phyloP scores from a whole-genome alignment of 2,329 filamentous ascomycete species.

The Exophiala calicioides region DNA sequence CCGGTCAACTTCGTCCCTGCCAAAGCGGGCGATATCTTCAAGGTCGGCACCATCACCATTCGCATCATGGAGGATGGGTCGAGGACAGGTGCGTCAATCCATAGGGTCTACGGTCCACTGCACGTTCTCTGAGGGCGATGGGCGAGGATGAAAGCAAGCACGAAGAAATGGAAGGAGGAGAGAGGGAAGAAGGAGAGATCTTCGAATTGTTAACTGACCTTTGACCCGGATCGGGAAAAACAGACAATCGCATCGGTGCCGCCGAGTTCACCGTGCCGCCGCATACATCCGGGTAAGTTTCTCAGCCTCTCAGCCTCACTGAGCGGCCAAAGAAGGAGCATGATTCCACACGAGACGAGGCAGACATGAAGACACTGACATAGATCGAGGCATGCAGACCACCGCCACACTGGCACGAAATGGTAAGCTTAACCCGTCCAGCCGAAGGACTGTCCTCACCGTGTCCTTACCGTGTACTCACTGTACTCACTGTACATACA shows the following conservation, averaged over 20 bases:
- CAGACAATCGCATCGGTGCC: conserved; percentile 24
- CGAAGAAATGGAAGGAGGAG: no score
- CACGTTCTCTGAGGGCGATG: no score
- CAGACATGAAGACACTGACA: not conserved
- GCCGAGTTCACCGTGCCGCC: conserved; percentile 31
- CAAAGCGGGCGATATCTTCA: conserved; percentile 51
- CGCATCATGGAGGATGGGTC: conserved; percentile 56
- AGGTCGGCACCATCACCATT: conserved; percentile 52
- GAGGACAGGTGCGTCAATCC: conserved; percentile 41
- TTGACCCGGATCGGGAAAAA: no score
- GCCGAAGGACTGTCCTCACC: no score
- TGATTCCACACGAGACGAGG: not conserved
- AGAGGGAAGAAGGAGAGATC: no score
- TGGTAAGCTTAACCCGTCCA: conserved; percentile 14
- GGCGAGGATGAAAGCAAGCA: no score
- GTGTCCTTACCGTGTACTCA: no score
- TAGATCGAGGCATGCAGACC: conserved; percentile 15
- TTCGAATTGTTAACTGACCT: no score
- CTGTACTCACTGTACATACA: no score
- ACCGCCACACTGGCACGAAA: conserved; percentile 30
- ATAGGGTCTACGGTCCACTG: no score
- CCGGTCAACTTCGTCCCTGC: conserved; percentile 51
- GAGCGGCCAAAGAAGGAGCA: no score
- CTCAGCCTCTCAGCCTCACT: not conserved
- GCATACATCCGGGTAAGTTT: conserved; percentile 28